Conservation (phyloP, 2,329 filamentous ascomycete species). For the Colletotrichum musae region DNA sequence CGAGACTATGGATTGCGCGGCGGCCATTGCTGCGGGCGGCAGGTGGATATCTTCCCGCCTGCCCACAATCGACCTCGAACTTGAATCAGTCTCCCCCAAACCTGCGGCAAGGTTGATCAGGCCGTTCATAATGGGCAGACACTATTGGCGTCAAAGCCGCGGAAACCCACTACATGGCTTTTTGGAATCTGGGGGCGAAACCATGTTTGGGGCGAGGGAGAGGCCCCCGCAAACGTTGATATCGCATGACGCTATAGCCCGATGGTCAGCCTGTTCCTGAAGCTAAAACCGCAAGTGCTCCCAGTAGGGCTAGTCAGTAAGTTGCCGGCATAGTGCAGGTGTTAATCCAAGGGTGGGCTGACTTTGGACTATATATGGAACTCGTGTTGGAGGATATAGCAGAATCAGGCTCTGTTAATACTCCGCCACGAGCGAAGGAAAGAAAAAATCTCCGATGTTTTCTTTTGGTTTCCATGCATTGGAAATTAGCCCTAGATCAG, state of each 20-base stretch:
- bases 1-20: background rate
- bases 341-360: background rate
- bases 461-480: background rate
- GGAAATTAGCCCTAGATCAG: background rate
- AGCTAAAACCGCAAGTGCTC: background rate
- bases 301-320: background rate
- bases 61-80: background rate
- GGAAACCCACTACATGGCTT: background rate
- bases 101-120: background rate
- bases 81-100: background rate
- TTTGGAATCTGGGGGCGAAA: background rate
- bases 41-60: background rate
- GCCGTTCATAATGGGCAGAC: background rate
- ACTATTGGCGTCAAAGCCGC: background rate
- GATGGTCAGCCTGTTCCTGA: background rate
- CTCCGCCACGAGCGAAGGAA: background rate
- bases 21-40: background rate
- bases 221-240: slow-evolving; percentile 1
- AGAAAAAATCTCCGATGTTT: background rate
- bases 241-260: background rate
- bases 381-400: background rate
- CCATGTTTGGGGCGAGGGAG: background rate
- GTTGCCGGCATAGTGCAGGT: background rate
- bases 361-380: background rate
- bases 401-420: background rate